These are phyloP conservation scores for Podospora sp. DNA, from an alignment of 495 filamentous ascomycete genomes.

Conservation along the genomic window DNA sequence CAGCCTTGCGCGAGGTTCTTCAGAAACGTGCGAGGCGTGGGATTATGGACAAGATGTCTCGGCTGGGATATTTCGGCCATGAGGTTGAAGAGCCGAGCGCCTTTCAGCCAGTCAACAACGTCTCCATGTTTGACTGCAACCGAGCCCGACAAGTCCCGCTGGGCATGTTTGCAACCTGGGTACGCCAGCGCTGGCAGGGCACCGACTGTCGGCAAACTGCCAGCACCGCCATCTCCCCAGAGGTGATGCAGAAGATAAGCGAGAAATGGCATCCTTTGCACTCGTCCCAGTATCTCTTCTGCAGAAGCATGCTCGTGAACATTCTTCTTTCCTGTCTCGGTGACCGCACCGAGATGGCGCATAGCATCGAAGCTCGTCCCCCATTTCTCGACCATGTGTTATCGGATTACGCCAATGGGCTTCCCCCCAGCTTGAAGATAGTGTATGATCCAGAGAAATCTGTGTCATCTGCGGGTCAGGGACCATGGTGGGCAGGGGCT, in stretches of 20 bases:
- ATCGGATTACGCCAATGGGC: conserved; percentile 49
- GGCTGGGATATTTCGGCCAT: not conserved
- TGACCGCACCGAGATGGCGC: conserved; percentile 56
- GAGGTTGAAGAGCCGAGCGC: not conserved
- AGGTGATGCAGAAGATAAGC: conserved; percentile 34
- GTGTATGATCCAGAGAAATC: conserved; percentile 32
- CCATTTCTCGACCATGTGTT: conserved; percentile 58
- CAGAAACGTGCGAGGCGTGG: not conserved
- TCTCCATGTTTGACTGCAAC: not conserved
- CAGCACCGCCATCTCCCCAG: conserved; percentile 18
- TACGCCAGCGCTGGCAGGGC: conserved; percentile 16
- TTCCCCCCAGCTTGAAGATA: conserved; percentile 54
- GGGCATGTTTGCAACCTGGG: conserved; percentile 18
- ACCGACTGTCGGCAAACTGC: conserved; percentile 24
- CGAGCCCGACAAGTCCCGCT: conserved; percentile 1
- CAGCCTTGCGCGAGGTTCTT: conserved; percentile 17
- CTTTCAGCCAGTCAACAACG: conserved; percentile 8
- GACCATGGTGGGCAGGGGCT: conserved; percentile 3
- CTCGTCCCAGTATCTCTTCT: conserved; percentile 48
- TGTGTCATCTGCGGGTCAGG: not conserved
- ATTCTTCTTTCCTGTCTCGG: conserved; percentile 48
- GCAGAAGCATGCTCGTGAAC: conserved; percentile 44
- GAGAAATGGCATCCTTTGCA: conserved; percentile 55
- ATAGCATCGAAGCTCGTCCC: conserved; percentile 50
- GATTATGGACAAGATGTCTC: not conserved